These are phyloP conservation scores for Oidium heveae DNA, from an alignment of 2,329 filamentous ascomycete species.

Conservation along the genomic window DNA sequence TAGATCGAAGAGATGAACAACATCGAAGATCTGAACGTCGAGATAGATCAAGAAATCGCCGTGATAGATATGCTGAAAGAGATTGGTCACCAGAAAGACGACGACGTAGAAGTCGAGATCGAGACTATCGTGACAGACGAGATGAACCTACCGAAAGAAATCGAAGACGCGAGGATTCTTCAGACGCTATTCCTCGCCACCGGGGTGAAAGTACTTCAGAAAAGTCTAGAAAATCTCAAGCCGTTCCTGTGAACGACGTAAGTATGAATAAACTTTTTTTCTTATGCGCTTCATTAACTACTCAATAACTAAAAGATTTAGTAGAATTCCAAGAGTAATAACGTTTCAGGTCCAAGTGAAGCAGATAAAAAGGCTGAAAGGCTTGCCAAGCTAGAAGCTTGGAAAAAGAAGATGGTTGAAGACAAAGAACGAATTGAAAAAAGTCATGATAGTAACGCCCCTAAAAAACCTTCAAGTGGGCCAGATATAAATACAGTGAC, in stretches of 20 bases:
- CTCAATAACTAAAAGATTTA: neutral
- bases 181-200: constrained; percentile 41
- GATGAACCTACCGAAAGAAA: constrained; percentile 46
- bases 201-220: constrained; percentile 40
- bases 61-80: constrained; percentile 27
- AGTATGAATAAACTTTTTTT: constrained; percentile 12
- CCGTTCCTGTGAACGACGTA: constrained; percentile 30
- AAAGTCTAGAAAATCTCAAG: constrained; percentile 24
- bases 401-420: constrained; percentile 70
- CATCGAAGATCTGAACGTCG: constrained; percentile 33
- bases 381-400: constrained; percentile 61
- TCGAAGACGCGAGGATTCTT: constrained; percentile 40
- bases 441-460: constrained; percentile 37
- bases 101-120: constrained; percentile 32
- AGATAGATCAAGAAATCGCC: constrained; percentile 38
- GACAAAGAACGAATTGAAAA: constrained; percentile 48
- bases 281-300: neutral
- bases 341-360: constrained; percentile 29
- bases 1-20: constrained; percentile 41
- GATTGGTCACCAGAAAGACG: constrained; percentile 32
- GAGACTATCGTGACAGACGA: constrained; percentile 42
- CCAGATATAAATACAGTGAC: constrained; percentile 40
- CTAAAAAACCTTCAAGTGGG: constrained; percentile 41
- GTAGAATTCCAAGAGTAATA: neutral
- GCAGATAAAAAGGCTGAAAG: constrained; percentile 58